Evolutionary conservation across 2,329 filamentous ascomycete genomes (phyloP).

Genomic region (Diatrype stigma): DNA sequence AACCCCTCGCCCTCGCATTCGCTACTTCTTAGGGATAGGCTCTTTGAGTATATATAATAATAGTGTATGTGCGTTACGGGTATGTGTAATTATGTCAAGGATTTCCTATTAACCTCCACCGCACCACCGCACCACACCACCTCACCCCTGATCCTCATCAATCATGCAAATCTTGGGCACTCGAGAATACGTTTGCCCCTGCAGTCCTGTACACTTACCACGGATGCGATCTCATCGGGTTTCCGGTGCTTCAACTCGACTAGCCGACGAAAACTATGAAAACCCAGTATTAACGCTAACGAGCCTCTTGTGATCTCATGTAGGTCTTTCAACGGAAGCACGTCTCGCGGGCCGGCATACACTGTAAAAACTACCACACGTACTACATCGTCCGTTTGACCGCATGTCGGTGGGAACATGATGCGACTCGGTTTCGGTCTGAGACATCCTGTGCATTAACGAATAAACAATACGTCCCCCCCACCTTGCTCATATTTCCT

Average conservation of each 20-base stretch:
- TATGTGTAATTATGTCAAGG: neutral
- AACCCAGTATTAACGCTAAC: neutral
- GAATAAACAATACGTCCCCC: slow-evolving; percentile 22
- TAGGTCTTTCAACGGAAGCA: neutral
- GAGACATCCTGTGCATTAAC: slow-evolving; percentile 38
- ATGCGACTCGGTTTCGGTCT: slow-evolving; percentile 37
- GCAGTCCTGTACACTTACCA: neutral
- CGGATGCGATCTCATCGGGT: neutral
- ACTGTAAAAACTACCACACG: neutral
- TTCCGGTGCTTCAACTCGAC: neutral
- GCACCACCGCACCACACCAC: neutral
- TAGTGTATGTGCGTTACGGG: neutral
- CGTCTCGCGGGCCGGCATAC: neutral
- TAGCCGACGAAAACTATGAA: neutral
- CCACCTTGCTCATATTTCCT: slow-evolving; percentile 11
- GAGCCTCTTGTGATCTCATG: neutral
- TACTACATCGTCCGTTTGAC: neutral
- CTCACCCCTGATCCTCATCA: neutral
- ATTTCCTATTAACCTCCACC: neutral
- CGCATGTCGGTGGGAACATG: slow-evolving; percentile 25
- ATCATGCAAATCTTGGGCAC: neutral
- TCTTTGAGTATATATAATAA: too few relatives aligned
- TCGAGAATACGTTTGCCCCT: neutral
- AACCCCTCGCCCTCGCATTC: neutral
- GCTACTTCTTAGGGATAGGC: neutral